Evolutionary conservation across 805 yeast genomes (phyloP).

Genomic region (Blastobotrys robertii): DNA sequence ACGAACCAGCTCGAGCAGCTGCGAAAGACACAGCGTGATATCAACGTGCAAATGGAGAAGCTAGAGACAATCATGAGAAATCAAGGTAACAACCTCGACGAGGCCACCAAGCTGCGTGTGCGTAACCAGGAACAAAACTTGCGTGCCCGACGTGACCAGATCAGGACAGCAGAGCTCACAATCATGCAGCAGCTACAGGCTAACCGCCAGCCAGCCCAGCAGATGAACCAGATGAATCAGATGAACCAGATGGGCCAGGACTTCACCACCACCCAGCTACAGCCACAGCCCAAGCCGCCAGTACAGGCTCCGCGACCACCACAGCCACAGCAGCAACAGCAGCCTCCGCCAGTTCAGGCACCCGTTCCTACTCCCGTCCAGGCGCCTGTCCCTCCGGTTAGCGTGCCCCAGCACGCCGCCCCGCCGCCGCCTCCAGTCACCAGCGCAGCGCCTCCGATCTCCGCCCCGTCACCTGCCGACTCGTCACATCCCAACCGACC

Average conservation of each 20-base stretch:
- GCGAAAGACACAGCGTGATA: conserved; percentile 10
- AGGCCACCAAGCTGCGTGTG: conserved; percentile 7
- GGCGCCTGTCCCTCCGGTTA: conserved; percentile 5
- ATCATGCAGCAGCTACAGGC: conserved; percentile 15
- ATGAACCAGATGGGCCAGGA: neutral
- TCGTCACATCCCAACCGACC: conserved; percentile 4
- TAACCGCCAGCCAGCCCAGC: conserved; percentile 10
- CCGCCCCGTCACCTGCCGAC: conserved; percentile 1
- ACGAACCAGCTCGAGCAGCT: conserved; percentile 15
- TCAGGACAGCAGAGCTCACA: conserved; percentile 13
- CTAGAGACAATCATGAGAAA: conserved; percentile 13
- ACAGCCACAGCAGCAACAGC: conserved; percentile 9
- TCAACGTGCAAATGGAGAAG: conserved; percentile 13
- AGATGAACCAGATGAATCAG: neutral
- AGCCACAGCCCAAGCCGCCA: conserved; percentile 7
- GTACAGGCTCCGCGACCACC: conserved; percentile 6
- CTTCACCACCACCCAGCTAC: conserved; percentile 1
- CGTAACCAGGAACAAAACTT: conserved; percentile 15
- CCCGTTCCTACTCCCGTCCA: conserved; percentile 6
- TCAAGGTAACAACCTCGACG: conserved; percentile 13
- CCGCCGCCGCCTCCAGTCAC: conserved; percentile 13
- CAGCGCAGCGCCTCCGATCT: conserved; percentile 11
- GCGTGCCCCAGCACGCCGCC: conserved; percentile 1
- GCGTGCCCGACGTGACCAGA: conserved; percentile 16
- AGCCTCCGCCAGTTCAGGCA: conserved; percentile 14